phyloP scores from a whole-genome alignment of 805 yeast genomes.

The Starmerella davenportii region DNA sequence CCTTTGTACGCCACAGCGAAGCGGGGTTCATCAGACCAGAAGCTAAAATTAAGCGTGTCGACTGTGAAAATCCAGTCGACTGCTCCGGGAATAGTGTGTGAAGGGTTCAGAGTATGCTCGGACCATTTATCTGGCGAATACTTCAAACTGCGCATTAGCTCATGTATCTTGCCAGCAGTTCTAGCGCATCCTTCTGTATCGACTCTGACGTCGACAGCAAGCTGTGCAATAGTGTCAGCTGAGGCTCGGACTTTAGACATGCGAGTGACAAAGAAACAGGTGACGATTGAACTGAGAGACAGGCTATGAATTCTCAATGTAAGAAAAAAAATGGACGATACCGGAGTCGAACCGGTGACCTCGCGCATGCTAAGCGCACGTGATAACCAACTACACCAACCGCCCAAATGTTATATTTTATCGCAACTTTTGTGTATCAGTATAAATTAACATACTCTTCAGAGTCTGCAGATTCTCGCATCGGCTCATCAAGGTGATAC shows the following conservation, averaged over 20 bases:
- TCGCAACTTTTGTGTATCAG: too few species aligned
- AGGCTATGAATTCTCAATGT: neutral
- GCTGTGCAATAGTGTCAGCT: constrained; percentile 7
- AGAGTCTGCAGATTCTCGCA: too few species aligned
- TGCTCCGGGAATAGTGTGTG: constrained; percentile 5
- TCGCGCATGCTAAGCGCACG: constrained; percentile 18
- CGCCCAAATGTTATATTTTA: constrained; percentile 11
- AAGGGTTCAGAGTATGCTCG: constrained; percentile 23
- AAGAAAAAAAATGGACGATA: constrained; percentile 13
- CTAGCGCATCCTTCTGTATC: constrained; percentile 16
- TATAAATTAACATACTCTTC: too few species aligned
- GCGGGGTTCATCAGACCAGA: constrained; percentile 27
- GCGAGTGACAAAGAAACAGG: neutral
- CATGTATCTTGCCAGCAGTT: constrained; percentile 20
- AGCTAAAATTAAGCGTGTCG: constrained; percentile 28
- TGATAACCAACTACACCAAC: constrained; percentile 17
- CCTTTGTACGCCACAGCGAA: constrained; percentile 24
- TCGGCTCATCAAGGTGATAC: too few species aligned
- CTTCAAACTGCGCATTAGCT: constrained; percentile 17
- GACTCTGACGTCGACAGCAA: constrained; percentile 21
- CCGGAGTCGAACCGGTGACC: constrained; percentile 18
- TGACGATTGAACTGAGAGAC: neutral
- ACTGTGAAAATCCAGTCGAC: constrained; percentile 28
- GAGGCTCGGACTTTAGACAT: constrained; percentile 7
- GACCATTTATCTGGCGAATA: constrained; percentile 26